Conservation (phyloP, 2,329 filamentous ascomycete species). For the Madurella mycetomatis region DNA sequence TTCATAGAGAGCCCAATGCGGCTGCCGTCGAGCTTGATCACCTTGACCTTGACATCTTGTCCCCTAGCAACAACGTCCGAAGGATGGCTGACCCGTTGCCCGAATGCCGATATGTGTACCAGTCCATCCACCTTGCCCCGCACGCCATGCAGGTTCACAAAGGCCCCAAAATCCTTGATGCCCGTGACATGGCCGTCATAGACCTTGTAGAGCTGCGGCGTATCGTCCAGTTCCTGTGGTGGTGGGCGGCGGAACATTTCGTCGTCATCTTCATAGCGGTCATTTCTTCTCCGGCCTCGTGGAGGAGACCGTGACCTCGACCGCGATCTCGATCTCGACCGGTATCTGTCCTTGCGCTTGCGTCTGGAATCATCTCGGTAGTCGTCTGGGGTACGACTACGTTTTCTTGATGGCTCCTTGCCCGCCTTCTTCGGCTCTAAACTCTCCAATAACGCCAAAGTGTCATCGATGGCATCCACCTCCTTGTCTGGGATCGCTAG, state of each 20-base stretch:
- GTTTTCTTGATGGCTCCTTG: slow-evolving; percentile 32
- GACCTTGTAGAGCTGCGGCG: slow-evolving; percentile 76
- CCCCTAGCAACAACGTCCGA: slow-evolving; percentile 78
- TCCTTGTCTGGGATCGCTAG: slow-evolving; percentile 80
- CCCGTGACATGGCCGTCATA: slow-evolving; percentile 89
- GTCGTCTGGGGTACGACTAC: slow-evolving; percentile 30
- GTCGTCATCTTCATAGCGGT: slow-evolving; percentile 33
- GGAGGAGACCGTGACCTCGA: slow-evolving; percentile 32
- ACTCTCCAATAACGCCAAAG: slow-evolving; percentile 83
- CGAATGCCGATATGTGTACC: slow-evolving; percentile 89
- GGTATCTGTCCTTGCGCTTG: slow-evolving; percentile 44
- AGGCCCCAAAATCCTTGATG: slow-evolving; percentile 91
- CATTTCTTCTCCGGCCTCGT: slow-evolving; percentile 38
- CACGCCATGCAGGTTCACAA: slow-evolving; percentile 86
- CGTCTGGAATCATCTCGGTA: slow-evolving; percentile 29
- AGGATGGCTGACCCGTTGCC: slow-evolving; percentile 84
- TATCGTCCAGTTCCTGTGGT: slow-evolving; percentile 72
- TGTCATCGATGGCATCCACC: slow-evolving; percentile 79
- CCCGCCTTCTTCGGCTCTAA: slow-evolving; percentile 60
- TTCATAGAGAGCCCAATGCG: slow-evolving; percentile 93
- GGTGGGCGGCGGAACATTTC: slow-evolving; percentile 45
- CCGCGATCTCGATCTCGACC: slow-evolving; percentile 47
- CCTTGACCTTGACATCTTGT: slow-evolving; percentile 88
- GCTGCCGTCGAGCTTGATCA: slow-evolving; percentile 76
- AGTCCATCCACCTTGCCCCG: slow-evolving; percentile 86